Evolutionary conservation across 2,329 filamentous ascomycete genomes (phyloP).

Genomic region (Penicillium sp.): DNA sequence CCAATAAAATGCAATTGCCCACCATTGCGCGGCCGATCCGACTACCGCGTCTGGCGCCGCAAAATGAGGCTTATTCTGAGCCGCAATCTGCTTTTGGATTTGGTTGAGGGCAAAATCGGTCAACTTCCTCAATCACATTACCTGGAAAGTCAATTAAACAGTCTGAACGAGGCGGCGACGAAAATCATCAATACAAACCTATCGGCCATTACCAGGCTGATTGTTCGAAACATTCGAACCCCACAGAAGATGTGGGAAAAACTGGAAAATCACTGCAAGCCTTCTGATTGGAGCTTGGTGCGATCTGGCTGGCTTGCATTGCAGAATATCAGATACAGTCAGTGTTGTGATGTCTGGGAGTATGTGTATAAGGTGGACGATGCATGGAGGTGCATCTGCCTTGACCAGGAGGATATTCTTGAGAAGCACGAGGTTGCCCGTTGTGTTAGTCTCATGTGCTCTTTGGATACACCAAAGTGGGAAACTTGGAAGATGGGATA

Average conservation of each 20-base stretch:
- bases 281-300: background rate
- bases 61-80: background rate
- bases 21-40: conserved; percentile 2
- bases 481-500: conserved; percentile 4
- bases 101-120: background rate
- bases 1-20: conserved; percentile 1
- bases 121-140: background rate
- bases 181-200: background rate
- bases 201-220: background rate
- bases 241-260: conserved; percentile 5
- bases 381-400: conserved; percentile 5
- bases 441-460: background rate
- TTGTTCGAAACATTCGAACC: background rate
- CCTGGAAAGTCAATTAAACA: background rate
- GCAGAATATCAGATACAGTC: conserved; percentile 4
- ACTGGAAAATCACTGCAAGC: conserved; percentile 5
- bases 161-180: background rate
- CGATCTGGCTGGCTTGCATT: conserved; percentile 2
- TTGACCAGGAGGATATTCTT: background rate
- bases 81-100: background rate
- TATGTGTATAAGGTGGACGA: conserved; percentile 3
- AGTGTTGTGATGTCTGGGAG: background rate
- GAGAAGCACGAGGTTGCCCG: conserved; percentile 3
- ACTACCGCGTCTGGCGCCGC: conserved; percentile 1
- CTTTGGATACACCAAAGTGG: conserved; percentile 2